Evolutionary conservation across 2,329 filamentous ascomycete genomes (phyloP), one percentile per base, ranked within the genome.

Genomic region (Chrysoporthe puriensis): DNA sequence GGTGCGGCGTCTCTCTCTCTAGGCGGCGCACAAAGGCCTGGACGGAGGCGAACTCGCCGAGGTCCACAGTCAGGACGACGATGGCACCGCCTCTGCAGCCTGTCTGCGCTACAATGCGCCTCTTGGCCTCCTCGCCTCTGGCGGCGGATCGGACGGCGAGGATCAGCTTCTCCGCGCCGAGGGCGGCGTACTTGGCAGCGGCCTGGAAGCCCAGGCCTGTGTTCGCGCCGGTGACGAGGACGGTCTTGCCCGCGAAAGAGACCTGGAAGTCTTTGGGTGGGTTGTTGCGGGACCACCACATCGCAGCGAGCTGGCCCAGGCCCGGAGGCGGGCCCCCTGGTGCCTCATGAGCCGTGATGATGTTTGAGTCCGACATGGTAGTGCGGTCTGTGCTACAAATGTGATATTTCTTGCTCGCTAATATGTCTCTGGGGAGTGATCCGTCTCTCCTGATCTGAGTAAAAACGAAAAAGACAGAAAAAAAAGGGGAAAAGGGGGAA

Each of bases 51-150:
- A 80, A 83, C 4, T 72, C 75, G 1, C 66, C 66, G 59, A 83
- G 76, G 68, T 84, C 81, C 1, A 84, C 71, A 16, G 72, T 40
- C 79, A 80, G 82, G 21, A 61, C 18, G 9, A 83, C 78, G 56
- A 71, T 61, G 3, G 68, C 21, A 9, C 43, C 16, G 11, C 18
- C 54, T 9, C 43, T 42, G 16, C 52, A n/a, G 21, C 61, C 43
- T 11, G 43, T 60, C 40, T 32, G 66, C 61, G 54, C 61, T 8
- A 64, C 14, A 36, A 68, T 68, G 42, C 32, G 42, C 9, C 18
- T 34, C 62, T 42, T 68, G 0, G 66, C 66, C 1, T 52, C 66
- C 2, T 64, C 62, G 16, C 66, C 66, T 26, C 65, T 65, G 52
- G 11, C 48, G 26, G 21, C 26, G 40, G 62, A 42, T 0, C 66